Base-by-base conservation (phyloP, 306 rosid genomes). In the Begonia fuchsioides region DNA sequence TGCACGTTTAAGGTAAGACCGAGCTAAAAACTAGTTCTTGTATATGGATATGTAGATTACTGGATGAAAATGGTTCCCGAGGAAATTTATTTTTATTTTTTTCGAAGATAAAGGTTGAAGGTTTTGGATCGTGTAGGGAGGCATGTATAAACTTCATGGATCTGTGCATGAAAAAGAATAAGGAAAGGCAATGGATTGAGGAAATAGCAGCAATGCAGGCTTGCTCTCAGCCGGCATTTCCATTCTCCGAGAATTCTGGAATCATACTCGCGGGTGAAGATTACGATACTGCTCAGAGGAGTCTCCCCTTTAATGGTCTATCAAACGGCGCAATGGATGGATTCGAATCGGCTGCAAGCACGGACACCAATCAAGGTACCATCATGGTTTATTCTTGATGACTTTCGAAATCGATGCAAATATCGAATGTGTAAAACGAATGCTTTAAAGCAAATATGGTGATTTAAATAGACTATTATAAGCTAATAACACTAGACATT, bases 131-230 rank as follows among this genome's bases (percentile, higher is more conserved):
- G 16, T 71, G 46, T 62, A 92, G 98, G 94, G 93, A 92, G 69
- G 98, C 98, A 3, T 85, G 96, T 76, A 47, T 82, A 39, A 75
- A 82, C 62, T 92, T 92, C 74, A 66, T 85, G 52, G 78, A 82
- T 60, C 70, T 92, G 11, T 85, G 84, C 83, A 92, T 79, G 64
- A 84, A 73, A 67, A 92, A 92, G 98, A 85, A 82, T 15, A 92
- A 92, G 62, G 98, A 92, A 57, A 79, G 83, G 66, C 81, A 69
- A 40, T 92, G 98, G 98, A 76, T 79, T 39, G 96, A 81, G 66
- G 98, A 92, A 69, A 66, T 92, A 55, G 96, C 96, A 38, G 96
- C 96, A 54, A 85, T 92, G 94, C 98, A 92, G 61, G 85, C 78
- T 10, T 62, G 56, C 46, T 48, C 93, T 50, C 98, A 75, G 56